Base-by-base conservation (phyloP, 2,329 filamentous ascomycete species). In the Cryphonectria parasitica region DNA sequence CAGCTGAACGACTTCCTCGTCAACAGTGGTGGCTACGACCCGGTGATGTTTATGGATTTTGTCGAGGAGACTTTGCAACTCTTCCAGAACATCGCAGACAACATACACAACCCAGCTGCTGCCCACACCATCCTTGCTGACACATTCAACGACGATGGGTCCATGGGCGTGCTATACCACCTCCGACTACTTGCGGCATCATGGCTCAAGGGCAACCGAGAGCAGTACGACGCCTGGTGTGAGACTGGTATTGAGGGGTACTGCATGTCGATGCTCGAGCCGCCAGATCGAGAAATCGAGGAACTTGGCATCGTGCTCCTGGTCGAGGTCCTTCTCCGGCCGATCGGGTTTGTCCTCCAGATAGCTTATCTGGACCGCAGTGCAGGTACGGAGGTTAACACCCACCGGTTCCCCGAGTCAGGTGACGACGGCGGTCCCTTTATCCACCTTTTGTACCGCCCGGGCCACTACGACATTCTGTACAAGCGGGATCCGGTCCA, bases 341-440 rank as follows among this genome's bases (percentile, higher is more conserved):
- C 92, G 10, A 90, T 91, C 65, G 90, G 90, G 22, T 89, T 98
- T 73, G 89, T 91, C 5, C 88, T 98, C 28, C 94, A 98, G 78
- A 92, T 98, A 73, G 90, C 94, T 68, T 98, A 98, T 78, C 88
- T 99, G 11, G 96, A 98, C 78, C 90, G 94, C 75, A 97, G 92
- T 76, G 85, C 89, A 62, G 95, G 94, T 25, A 86, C 88, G 63
- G 87, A 92, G 76, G 93, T 94, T 76, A 97, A 93, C 77, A 87
- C 86, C 43, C 90, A 92, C 78, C 86, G 87, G 31, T 89, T 92
- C 75, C 90, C 86, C 3, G 87, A 87, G 60, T 82, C 83, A 19
- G 83, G 84, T 60, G 79, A 81, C 22, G 77, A 78, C 0, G 76
- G 86, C 0, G 86, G 83, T 0, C 84, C 85, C 36, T 84, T 87